Conservation (phyloP, 2,329 filamentous ascomycete genomes). For the Botrytis fragariae region DNA sequence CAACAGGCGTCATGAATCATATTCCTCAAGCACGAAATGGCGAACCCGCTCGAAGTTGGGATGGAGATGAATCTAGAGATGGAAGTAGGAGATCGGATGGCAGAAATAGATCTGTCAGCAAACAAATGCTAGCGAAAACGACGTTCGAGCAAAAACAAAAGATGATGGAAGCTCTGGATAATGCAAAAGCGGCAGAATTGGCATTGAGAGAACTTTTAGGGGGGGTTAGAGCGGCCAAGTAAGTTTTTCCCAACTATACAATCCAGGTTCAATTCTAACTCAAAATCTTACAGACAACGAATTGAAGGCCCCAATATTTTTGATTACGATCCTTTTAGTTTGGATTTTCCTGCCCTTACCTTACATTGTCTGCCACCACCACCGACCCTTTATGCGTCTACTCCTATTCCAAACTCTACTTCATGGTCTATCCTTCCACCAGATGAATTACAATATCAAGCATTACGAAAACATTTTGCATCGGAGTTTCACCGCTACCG, state of each 20-base stretch:
- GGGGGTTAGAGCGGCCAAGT: slow-evolving; percentile 82
- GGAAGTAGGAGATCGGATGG: slow-evolving; percentile 35
- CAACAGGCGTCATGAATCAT: slow-evolving; percentile 75
- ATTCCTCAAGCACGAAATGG: slow-evolving; percentile 54
- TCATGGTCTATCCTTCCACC: slow-evolving; percentile 83
- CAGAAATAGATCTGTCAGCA: slow-evolving; percentile 45
- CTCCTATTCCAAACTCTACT: slow-evolving; percentile 71
- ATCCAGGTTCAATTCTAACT: neutral
- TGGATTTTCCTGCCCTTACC: slow-evolving; percentile 83
- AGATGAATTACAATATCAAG: slow-evolving; percentile 68
- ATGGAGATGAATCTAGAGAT: slow-evolving; percentile 38
- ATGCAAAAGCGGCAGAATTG: slow-evolving; percentile 78
- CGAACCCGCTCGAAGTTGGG: slow-evolving; percentile 43
- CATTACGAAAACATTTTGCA: slow-evolving; percentile 64
- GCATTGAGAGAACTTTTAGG: slow-evolving; percentile 79
- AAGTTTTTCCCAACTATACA: slow-evolving; percentile 38
- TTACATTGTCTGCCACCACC: slow-evolving; percentile 78
- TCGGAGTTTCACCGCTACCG: slow-evolving; percentile 68
- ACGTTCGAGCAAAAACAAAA: slow-evolving; percentile 64
- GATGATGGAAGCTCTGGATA: slow-evolving; percentile 69
- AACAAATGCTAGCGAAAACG: slow-evolving; percentile 48
- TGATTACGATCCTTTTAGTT: slow-evolving; percentile 80
- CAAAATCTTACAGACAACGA: slow-evolving; percentile 46
- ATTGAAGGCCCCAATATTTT: slow-evolving; percentile 59
- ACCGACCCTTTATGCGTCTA: slow-evolving; percentile 73